A percentile compares a stretch with the other conserved stretches of the same genome.
phyloP scores from a whole-genome alignment of 306 rosid species.

The Clitoria ternatea region DNA sequence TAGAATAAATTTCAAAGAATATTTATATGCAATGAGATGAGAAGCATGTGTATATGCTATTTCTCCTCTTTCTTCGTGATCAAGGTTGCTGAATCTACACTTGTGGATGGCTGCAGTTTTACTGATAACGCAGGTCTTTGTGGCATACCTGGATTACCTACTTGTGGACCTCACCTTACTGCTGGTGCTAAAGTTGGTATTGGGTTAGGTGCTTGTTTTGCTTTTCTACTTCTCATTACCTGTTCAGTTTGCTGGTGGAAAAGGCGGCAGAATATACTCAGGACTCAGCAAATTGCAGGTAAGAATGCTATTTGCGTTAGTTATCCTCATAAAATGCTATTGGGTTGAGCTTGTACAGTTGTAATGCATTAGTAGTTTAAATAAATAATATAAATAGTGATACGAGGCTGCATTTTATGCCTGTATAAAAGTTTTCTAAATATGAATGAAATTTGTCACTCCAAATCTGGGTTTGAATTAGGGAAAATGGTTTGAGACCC shows the following conservation, averaged over 20 bases:
- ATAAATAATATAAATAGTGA: background rate
- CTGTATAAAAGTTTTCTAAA: background rate
- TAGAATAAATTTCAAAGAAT: background rate
- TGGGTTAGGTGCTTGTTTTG: slow-evolving; percentile 51
- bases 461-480: background rate
- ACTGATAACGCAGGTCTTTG: slow-evolving; percentile 89
- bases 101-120: slow-evolving; percentile 60
- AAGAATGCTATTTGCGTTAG: slow-evolving; percentile 19
- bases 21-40: background rate
- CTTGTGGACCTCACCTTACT: slow-evolving; percentile 75
- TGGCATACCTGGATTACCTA: slow-evolving; percentile 84
- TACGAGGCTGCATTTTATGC: background rate
- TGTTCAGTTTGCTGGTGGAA: slow-evolving; percentile 84
- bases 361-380: background rate
- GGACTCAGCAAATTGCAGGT: slow-evolving; percentile 82
- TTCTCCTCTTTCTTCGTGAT: slow-evolving; percentile 14
- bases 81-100: slow-evolving; percentile 12
- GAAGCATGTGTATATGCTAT: background rate
- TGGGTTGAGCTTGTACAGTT: background rate
- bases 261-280: slow-evolving; percentile 78
- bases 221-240: slow-evolving; percentile 45
- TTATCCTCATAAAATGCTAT: background rate
- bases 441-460: background rate
- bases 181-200: slow-evolving; percentile 73
- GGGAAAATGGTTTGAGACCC: background rate